These are phyloP conservation scores for Myriosclerotinia scirpicola DNA, from an alignment of 2,329 filamentous ascomycete genomes.

Conservation along the genomic window DNA sequence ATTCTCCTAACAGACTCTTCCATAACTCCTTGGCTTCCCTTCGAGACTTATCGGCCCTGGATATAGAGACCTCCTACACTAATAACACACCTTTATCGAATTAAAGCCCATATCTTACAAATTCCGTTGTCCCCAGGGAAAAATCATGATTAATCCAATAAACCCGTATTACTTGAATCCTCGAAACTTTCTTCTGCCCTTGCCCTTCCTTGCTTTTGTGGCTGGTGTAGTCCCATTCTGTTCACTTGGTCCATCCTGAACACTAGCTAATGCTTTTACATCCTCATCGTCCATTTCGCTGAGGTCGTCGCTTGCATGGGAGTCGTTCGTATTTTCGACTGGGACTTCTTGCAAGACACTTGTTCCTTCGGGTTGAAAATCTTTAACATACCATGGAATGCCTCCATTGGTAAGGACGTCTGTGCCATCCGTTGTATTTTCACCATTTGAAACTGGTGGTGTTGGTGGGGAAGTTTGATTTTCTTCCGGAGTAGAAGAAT, in stretches of 20 bases:
- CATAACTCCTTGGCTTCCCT: constrained; percentile 14
- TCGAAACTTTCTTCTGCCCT: constrained; percentile 34
- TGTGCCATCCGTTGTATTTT: constrained; percentile 34
- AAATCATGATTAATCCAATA: constrained; percentile 5
- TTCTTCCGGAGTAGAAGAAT: constrained; percentile 36
- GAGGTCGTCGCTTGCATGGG: constrained; percentile 78
- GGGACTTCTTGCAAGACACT: constrained; percentile 60
- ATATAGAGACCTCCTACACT: constrained; percentile 22
- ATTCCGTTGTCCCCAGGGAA: neutral
- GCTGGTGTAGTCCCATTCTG: constrained; percentile 24
- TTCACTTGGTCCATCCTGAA: constrained; percentile 36
- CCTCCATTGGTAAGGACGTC: constrained; percentile 66
- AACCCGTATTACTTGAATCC: constrained; percentile 25
- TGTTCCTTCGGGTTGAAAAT: constrained; percentile 77
- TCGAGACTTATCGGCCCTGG: neutral
- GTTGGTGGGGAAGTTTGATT: constrained; percentile 53
- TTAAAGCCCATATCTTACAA: constrained; percentile 21
- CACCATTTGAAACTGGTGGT: constrained; percentile 65
- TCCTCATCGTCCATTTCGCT: constrained; percentile 93
- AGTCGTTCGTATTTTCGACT: constrained; percentile 63
- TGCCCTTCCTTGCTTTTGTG: constrained; percentile 35
- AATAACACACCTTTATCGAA: constrained; percentile 20
- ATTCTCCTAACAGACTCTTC: constrained; percentile 1
- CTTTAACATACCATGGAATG: constrained; percentile 82
- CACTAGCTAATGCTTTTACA: constrained; percentile 62